Conservation (phyloP, 129 eudicot species). For the Silybum marianum region DNA sequence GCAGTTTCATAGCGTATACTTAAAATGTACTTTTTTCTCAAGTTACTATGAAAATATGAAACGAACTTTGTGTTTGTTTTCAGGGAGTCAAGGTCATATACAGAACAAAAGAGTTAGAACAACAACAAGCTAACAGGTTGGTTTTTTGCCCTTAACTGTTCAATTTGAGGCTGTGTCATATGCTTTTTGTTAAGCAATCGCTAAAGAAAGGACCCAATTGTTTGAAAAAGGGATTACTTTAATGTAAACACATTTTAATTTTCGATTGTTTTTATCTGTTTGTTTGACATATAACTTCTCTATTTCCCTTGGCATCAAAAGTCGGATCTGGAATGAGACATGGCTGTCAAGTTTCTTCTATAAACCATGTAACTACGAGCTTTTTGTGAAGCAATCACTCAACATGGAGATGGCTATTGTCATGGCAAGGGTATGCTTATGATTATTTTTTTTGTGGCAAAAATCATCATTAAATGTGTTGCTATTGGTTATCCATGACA, state of each 20-base stretch:
- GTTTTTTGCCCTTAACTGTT: neutral
- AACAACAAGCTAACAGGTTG: slow-evolving; percentile 92
- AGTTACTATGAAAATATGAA: neutral
- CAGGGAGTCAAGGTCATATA: slow-evolving; percentile 91
- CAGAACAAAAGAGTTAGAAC: slow-evolving; percentile 92
- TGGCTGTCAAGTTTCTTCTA: slow-evolving; percentile 96
- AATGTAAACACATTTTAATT: neutral
- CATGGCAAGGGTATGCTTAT: slow-evolving; percentile 87
- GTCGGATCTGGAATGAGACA: slow-evolving; percentile 99
- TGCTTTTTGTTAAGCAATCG: no score
- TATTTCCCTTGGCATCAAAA: slow-evolving; percentile 36
- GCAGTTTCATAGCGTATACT: neutral
- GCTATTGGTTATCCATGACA: neutral
- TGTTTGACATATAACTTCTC: slow-evolving; percentile 11
- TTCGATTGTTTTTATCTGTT: neutral
- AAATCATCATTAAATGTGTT: neutral
- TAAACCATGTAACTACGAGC: slow-evolving; percentile 97
- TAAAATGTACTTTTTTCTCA: slow-evolving; percentile 5
- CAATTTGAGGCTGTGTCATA: slow-evolving; percentile 3
- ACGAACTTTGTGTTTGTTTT: slow-evolving; percentile 22
- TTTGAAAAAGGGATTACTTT: neutral
- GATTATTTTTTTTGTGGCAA: neutral
- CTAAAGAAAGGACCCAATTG: neutral
- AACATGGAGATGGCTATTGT: slow-evolving; percentile 99
- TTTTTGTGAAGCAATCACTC: slow-evolving; percentile 90